Conservation (phyloP, 1,284 basidiomycete species). For the Boletellus sp. region DNA sequence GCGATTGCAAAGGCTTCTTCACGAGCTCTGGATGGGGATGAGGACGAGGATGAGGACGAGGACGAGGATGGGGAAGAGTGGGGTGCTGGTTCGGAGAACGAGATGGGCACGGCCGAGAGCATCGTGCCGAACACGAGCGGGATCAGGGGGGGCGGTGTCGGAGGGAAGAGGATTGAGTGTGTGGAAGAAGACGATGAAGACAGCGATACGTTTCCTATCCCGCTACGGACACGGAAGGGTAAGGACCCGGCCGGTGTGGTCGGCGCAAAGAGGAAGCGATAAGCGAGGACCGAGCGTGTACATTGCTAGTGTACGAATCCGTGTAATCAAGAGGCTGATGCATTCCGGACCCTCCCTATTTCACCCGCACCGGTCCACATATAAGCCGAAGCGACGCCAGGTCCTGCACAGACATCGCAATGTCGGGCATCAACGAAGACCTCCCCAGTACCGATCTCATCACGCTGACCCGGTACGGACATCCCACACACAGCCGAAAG, state of each 20-base stretch:
- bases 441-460: constrained; percentile 82
- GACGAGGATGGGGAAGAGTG: constrained; percentile 41
- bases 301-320: constrained; percentile 19
- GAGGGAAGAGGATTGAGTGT: constrained; percentile 12
- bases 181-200: constrained; percentile 47
- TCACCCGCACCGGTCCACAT: constrained; percentile 19
- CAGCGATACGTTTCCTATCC: constrained; percentile 61
- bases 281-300: constrained; percentile 15
- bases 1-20: constrained; percentile 65
- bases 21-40: constrained; percentile 46
- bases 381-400: constrained; percentile 16
- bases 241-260: constrained; percentile 45
- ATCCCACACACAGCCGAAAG: neutral
- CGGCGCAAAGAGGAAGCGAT: constrained; percentile 62
- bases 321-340: constrained; percentile 14
- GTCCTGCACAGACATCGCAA: constrained; percentile 11
- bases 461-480: constrained; percentile 79
- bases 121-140: constrained; percentile 58
- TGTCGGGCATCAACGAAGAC: constrained; percentile 47
- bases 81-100: constrained; percentile 47
- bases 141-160: constrained; percentile 44
- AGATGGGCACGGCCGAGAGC: constrained; percentile 43
- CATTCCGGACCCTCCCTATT: constrained; percentile 25
- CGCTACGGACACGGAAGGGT: constrained; percentile 57
- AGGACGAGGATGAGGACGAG: constrained; percentile 29